Conservation (phyloP, 306 rosid genomes). For the Macrotyloma uniflorum region DNA sequence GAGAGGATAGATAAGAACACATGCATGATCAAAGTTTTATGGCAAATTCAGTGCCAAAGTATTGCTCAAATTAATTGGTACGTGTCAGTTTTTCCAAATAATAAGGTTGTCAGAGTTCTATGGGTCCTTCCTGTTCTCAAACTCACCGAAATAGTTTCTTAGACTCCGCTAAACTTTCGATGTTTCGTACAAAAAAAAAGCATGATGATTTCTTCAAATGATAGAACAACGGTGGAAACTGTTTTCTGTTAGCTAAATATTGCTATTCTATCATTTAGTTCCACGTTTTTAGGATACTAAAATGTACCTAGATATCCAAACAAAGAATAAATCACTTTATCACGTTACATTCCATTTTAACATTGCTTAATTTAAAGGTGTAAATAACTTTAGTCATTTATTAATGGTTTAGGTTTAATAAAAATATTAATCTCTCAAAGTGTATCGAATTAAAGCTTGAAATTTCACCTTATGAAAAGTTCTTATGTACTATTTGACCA, state of each 20-base stretch:
- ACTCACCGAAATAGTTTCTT: constrained; percentile 37
- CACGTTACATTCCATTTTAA: background rate
- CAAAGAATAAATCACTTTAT: background rate
- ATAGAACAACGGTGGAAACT: background rate
- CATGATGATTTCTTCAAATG: background rate
- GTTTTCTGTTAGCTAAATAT: background rate
- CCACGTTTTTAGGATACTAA: background rate
- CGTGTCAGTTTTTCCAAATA: constrained; percentile 4
- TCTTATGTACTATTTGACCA: too few relatives aligned
- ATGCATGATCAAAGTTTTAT: background rate
- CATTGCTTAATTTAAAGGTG: background rate
- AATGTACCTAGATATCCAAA: background rate
- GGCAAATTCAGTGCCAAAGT: background rate
- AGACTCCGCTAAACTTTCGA: constrained; percentile 4
- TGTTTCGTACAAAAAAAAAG: background rate
- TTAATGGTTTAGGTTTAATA: background rate
- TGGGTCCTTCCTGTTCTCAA: constrained; percentile 27
- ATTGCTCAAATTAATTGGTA: constrained; percentile 25
- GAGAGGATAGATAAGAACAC: background rate
- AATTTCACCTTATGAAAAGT: too few relatives aligned
- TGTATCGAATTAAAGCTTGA: too few relatives aligned
- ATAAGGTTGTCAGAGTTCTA: background rate
- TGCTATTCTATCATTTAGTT: background rate
- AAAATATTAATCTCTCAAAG: too few relatives aligned
- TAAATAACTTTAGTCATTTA: background rate